phyloP scores from a whole-genome alignment of 345 rosid species.

The Citrus mangshanensis region DNA sequence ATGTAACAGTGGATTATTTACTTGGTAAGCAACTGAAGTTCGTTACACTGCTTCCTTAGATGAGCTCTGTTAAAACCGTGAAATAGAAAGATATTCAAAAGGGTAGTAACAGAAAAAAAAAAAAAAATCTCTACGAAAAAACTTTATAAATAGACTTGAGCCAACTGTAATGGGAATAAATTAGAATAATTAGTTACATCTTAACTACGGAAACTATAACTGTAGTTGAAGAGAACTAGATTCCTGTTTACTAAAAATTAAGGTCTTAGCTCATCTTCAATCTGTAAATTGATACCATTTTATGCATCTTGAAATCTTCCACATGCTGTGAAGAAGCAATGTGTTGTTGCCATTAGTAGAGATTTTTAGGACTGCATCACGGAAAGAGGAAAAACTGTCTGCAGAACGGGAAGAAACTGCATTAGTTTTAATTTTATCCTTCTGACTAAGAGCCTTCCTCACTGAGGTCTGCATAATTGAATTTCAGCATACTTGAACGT shows the following conservation, averaged over 20 bases:
- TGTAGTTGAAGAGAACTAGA: background rate
- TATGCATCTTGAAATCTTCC: background rate
- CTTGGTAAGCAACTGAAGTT: slow-evolving; percentile 23
- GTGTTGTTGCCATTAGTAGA: background rate
- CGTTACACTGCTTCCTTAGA: background rate
- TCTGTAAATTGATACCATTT: background rate
- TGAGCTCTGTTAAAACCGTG: background rate
- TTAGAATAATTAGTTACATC: background rate
- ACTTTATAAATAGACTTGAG: background rate
- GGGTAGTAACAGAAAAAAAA: background rate
- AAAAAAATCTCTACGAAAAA: background rate
- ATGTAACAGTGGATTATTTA: slow-evolving; percentile 12
- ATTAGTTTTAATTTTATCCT: background rate
- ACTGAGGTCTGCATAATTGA: background rate
- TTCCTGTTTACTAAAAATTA: background rate
- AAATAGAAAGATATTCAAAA: background rate
- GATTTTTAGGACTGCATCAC: background rate
- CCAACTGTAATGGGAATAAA: background rate
- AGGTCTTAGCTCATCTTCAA: background rate
- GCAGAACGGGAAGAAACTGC: background rate
- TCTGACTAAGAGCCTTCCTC: background rate
- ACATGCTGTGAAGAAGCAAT: background rate
- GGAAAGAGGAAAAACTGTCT: background rate
- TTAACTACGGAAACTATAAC: background rate
- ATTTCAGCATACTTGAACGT: background rate